Conservation (phyloP, 2,329 filamentous ascomycete species). For the Metarhizium robertsii region DNA sequence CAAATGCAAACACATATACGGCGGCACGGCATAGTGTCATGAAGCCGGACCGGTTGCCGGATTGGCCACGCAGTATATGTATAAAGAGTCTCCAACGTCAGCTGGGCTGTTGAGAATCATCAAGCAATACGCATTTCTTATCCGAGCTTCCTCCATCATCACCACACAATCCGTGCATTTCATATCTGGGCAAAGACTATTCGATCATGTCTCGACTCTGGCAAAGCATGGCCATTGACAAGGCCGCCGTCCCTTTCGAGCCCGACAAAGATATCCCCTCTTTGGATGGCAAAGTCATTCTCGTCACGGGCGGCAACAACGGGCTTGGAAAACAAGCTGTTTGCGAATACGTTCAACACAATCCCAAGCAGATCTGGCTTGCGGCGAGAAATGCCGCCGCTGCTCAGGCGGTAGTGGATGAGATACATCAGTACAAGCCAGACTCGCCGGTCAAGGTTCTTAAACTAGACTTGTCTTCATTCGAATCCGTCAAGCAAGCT, state of each 20-base stretch:
- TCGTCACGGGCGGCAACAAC: constrained; percentile 77
- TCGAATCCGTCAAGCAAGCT: constrained; percentile 31
- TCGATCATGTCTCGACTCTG: neutral
- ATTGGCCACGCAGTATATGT: neutral
- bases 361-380: constrained; percentile 13
- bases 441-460: constrained; percentile 20
- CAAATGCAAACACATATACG: too few relatives aligned
- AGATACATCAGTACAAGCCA: constrained; percentile 21
- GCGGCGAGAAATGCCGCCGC: constrained; percentile 26
- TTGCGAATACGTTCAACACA: constrained; percentile 12
- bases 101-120: too few relatives aligned
- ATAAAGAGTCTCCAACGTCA: neutral
- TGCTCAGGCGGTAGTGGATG: constrained; percentile 24
- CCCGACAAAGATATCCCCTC: constrained; percentile 37
- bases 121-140: too few relatives aligned
- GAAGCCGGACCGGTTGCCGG: neutral
- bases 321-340: constrained; percentile 56
- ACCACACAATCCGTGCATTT: too few relatives aligned
- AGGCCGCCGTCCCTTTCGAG: constrained; percentile 6
- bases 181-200: too few relatives aligned
- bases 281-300: constrained; percentile 65
- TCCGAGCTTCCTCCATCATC: neutral
- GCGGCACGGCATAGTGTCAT: too few relatives aligned
- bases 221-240: neutral
- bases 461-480: constrained; percentile 33